These are phyloP conservation scores for Epichloe amarillans DNA, from an alignment of 2,329 filamentous ascomycete genomes.

Conservation along the genomic window DNA sequence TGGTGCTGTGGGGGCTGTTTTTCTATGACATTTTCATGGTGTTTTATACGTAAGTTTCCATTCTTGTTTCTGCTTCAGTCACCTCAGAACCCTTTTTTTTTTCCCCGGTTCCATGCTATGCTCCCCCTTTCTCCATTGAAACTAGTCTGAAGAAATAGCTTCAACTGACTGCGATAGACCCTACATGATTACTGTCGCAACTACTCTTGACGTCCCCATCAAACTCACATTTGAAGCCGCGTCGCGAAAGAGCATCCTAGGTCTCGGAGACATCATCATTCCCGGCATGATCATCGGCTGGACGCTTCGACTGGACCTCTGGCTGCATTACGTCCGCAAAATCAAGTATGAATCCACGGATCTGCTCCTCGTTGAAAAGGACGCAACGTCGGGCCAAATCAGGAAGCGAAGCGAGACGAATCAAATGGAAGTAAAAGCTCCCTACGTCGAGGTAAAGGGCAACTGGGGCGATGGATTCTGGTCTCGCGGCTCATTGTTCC, in stretches of 20 bases:
- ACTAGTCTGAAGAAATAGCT: too few relatives aligned
- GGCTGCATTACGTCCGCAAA: slow-evolving; percentile 64
- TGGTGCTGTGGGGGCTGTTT: slow-evolving; percentile 70
- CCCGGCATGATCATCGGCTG: slow-evolving; percentile 84
- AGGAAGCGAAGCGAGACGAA: slow-evolving; percentile 25
- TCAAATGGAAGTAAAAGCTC: slow-evolving; percentile 36
- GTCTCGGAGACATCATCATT: slow-evolving; percentile 85
- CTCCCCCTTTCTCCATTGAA: too few relatives aligned
- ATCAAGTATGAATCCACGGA: slow-evolving; percentile 32
- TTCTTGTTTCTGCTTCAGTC: background rate
- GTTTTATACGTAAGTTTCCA: slow-evolving; percentile 59
- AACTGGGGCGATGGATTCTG: slow-evolving; percentile 79
- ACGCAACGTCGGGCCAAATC: slow-evolving; percentile 19
- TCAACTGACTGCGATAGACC: slow-evolving; percentile 33
- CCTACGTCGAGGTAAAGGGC: slow-evolving; percentile 47
- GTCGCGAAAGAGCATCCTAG: slow-evolving; percentile 66
- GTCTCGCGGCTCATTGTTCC: slow-evolving; percentile 31
- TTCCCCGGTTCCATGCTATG: too few relatives aligned
- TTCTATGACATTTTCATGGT: slow-evolving; percentile 93
- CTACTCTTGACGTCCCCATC: slow-evolving; percentile 78
- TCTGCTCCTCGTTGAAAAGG: slow-evolving; percentile 21
- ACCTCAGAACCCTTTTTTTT: background rate
- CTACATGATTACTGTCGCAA: slow-evolving; percentile 79
- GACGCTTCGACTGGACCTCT: slow-evolving; percentile 82
- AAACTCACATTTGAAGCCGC: slow-evolving; percentile 68